These are phyloP conservation scores for Cytospora schulzeri DNA, from an alignment of 2,329 filamentous ascomycete species.

Conservation along the genomic window DNA sequence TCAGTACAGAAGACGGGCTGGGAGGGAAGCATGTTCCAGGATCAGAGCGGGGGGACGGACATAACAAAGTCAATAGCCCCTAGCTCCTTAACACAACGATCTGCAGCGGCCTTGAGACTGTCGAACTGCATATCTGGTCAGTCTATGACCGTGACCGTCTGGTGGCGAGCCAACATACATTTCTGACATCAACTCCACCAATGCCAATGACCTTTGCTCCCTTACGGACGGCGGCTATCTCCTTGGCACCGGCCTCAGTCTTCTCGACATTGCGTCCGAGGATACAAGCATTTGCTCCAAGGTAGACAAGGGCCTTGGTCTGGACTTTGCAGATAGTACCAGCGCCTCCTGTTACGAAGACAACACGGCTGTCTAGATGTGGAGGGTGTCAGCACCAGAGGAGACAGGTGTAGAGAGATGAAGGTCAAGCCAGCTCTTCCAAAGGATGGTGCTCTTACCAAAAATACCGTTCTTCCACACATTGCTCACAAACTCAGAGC, in stretches of 20 bases:
- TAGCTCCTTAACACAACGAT: constrained; percentile 78
- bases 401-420: neutral
- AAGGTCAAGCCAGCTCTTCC: neutral
- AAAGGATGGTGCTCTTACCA: constrained; percentile 50
- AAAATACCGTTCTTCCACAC: constrained; percentile 90
- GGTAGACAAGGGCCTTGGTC: constrained; percentile 84
- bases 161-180: constrained; percentile 47
- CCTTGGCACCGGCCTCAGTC: constrained; percentile 77
- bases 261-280: constrained; percentile 88
- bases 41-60: constrained; percentile 49
- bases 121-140: constrained; percentile 49
- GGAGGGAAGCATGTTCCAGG: too few relatives aligned
- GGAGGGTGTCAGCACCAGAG: neutral
- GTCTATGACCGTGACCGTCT: neutral
- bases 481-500: constrained; percentile 73
- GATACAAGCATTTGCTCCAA: constrained; percentile 93
- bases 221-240: constrained; percentile 76
- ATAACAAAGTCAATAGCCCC: constrained; percentile 92
- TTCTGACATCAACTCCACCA: constrained; percentile 77
- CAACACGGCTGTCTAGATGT: constrained; percentile 73
- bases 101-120: constrained; percentile 71
- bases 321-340: constrained; percentile 94
- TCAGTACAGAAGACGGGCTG: neutral
- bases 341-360: constrained; percentile 93
- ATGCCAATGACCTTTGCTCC: constrained; percentile 87